Conservation (phyloP, 2,329 filamentous ascomycete genomes). For the Ophidiomyces ophidiicola region DNA sequence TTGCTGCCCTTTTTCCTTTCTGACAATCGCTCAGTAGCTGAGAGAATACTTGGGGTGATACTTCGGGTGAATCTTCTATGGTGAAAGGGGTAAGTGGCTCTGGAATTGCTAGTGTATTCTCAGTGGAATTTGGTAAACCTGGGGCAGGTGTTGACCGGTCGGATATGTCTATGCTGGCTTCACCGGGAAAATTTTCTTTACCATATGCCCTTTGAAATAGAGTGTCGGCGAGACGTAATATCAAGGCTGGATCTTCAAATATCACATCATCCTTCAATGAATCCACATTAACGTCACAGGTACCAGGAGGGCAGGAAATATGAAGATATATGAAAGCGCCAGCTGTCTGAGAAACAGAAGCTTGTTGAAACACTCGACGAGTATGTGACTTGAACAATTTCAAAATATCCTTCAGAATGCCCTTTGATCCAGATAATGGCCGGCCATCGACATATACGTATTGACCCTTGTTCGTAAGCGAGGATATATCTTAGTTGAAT, state of each 20-base stretch:
- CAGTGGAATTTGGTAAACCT: neutral
- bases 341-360: conserved; percentile 23
- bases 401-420: conserved; percentile 43
- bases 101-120: neutral
- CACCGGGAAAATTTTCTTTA: neutral
- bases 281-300: conserved; percentile 52
- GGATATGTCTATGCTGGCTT: neutral
- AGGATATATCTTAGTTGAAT: conserved; percentile 25
- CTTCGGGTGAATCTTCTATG: neutral
- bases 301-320: conserved; percentile 41
- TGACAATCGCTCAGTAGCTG: too few relatives aligned
- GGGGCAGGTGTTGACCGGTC: neutral
- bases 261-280: conserved; percentile 52
- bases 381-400: conserved; percentile 41
- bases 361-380: conserved; percentile 21
- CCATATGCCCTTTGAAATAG: conserved; percentile 36
- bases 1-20: too few relatives aligned
- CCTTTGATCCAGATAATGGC: conserved; percentile 40
- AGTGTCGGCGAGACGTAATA: conserved; percentile 35
- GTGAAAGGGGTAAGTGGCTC: neutral
- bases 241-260: conserved; percentile 38
- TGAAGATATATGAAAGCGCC: conserved; percentile 47
- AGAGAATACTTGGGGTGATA: too few relatives aligned
- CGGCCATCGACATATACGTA: conserved; percentile 48
- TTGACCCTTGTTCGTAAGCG: conserved; percentile 29